A percentile compares a stretch with the other conserved stretches of the same genome.
Conservation (phyloP, 2,329 filamentous ascomycete species). For the Beauveria sp. region DNA sequence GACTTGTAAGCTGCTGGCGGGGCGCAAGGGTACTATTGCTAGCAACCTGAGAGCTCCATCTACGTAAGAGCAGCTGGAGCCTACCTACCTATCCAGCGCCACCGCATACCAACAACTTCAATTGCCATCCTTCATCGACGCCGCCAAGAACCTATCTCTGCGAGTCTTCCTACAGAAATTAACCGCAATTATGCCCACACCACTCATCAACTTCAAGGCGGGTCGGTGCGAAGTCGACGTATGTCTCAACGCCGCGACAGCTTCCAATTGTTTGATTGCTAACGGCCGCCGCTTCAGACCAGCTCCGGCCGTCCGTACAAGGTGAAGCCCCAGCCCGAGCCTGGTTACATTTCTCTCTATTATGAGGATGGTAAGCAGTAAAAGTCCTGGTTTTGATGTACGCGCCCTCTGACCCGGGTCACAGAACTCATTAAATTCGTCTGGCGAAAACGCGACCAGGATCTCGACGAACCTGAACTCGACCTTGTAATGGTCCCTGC, state of each 20-base stretch:
- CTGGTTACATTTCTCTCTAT: constrained; percentile 89
- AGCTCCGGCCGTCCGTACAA: constrained; percentile 50
- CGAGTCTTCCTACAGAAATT: neutral
- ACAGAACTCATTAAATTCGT: constrained; percentile 89
- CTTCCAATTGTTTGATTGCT: constrained; percentile 11
- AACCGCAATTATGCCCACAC: constrained; percentile 58
- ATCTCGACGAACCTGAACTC: constrained; percentile 66
- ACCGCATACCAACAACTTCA: neutral
- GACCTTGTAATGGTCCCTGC: constrained; percentile 91
- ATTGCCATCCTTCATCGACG: neutral
- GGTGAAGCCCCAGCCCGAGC: constrained; percentile 63
- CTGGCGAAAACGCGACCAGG: constrained; percentile 76
- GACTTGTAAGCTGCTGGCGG: too few relatives aligned
- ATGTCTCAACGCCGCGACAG: constrained; percentile 13
- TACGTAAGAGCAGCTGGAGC: constrained; percentile 11
- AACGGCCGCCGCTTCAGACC: constrained; percentile 26
- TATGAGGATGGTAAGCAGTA: constrained; percentile 66
- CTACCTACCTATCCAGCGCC: neutral
- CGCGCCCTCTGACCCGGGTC: neutral
- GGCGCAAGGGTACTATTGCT: too few relatives aligned
- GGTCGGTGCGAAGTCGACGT: constrained; percentile 82
- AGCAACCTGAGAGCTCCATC: neutral
- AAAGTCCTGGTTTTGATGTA: neutral
- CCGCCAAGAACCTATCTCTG: neutral
- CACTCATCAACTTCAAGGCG: constrained; percentile 94